Evolutionary conservation across 768 basidiomycete genomes (phyloP), one percentile per base, ranked within the genome.

Genomic region (Phanerodontia chrysosporium): DNA sequence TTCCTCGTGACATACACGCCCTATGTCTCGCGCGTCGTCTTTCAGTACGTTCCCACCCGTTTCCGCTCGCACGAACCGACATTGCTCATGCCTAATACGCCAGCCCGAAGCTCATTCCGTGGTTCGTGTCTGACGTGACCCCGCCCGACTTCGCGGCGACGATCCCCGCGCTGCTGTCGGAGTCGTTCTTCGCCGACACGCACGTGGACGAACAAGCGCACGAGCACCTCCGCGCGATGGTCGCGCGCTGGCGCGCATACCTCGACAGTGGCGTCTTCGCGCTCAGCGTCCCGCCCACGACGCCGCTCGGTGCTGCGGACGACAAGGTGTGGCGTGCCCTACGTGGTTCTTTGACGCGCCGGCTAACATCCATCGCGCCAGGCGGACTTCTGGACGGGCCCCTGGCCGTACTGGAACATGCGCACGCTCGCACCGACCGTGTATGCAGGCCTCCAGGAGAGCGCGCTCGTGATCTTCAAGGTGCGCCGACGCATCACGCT

Each of bases 71-170:
- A 18, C 18, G 5, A 18, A 35, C 32, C 32, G n/a, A n/a, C n/a
- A n/a, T n/a, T n/a, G n/a, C n/a, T n/a, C n/a, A n/a, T n/a, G n/a
- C n/a, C n/a, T n/a, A n/a, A n/a, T 39, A 46, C 52, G 45, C 0
- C 60, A 96, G 95, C 74, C 92, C 95, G 0, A 98, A 99, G 71
- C 76, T 90, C 9, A 89, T 98, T 53, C 95, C 95, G 0, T 99
- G 96, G 95, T 99, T 98, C 69, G 95, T 98, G 48, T 94, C 91
- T 12, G 93, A 97, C 70, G 94, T 95, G 27, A 90, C 91, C 3
- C 95, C 96, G 1, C 75, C 79, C 25, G 96, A 99, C 71, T 97
- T 97, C 71, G 64, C 69, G 25, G 71, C 76, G 51, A 81, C 84
- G 0, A 79, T 95, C 57, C 54, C 69, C 1, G 77, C 77, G 7